Base-by-base conservation (phyloP, 192 early-diverging fungal genomes). In the Polychytrium aggregatum region DNA sequence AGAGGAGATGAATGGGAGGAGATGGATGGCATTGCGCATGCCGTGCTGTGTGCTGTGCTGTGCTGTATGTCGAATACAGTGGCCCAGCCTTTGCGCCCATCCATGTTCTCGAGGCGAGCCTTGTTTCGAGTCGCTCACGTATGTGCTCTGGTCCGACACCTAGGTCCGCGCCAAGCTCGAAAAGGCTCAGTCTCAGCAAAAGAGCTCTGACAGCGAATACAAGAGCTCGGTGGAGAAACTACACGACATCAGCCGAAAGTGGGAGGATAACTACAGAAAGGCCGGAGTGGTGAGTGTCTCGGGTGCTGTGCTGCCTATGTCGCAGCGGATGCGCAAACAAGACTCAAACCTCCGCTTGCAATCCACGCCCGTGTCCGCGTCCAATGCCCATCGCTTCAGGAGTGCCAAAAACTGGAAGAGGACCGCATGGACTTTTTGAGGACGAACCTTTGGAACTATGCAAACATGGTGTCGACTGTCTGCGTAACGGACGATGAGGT, bases 401-500 rank as follows among this genome's bases (percentile, higher is more conserved):
- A 72, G 37, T 71, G 46, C 49, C 67, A 76, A 67, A 56, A 60
- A 29, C 52, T 78, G 18, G 74, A 78, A 45, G 60, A 68, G 40
- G 70, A 78, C 40, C 48, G 75, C 37, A 59, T 77, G 38, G 51
- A 70, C 37, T 76, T 64, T 46, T 29, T 78, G 48, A 44, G 69
- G 16, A 64, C 43, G 16, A 54, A 51, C 26, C 26, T 78, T 18
- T 78, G 75, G 75, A 67, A 68, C 35, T 78, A 70, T 42, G 60
- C 70, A 2, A 78, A 78, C 46, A 65, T 77, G 22, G 31, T 77
- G 9, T 63, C 67, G 2, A 60, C 52, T n/a, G 53, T 59, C n/a
- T 78, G 75, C 48, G 73, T 78, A 10, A 36, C 67, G 0, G 68
- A 78, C 43, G 75, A 76, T 50, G 67, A 70, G 54, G 69, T 67